A percentile compares a stretch with the other conserved stretches of the same genome.
These are phyloP conservation scores for Cutaneotrichosporon mucoides DNA, from an alignment of 1,284 basidiomycete species.

Conservation along the genomic window DNA sequence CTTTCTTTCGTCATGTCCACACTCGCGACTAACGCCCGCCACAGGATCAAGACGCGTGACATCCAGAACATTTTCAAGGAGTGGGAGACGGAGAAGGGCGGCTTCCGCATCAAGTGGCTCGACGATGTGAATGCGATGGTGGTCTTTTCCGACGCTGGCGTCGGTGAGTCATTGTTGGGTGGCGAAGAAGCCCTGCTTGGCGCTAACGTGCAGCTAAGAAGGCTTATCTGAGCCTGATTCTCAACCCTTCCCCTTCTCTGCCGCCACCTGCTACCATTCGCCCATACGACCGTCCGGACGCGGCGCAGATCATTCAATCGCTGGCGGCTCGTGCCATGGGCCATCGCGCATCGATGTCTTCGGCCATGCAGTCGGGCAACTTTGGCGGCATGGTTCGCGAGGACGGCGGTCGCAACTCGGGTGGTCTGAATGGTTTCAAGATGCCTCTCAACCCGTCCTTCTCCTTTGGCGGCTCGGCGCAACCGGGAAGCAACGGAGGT, in stretches of 20 bases:
- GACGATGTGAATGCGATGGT: slow-evolving; percentile 94
- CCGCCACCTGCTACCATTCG: slow-evolving; percentile 63
- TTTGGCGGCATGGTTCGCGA: slow-evolving; percentile 14
- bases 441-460: slow-evolving; percentile 29
- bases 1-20: background rate
- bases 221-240: slow-evolving; percentile 83
- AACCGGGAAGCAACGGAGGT: slow-evolving; percentile 5
- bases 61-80: slow-evolving; percentile 86
- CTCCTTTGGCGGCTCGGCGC: slow-evolving; percentile 18
- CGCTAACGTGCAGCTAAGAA: slow-evolving; percentile 65
- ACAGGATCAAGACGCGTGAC: slow-evolving; percentile 86
- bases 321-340: slow-evolving; percentile 60
- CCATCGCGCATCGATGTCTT: slow-evolving; percentile 38
- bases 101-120: slow-evolving; percentile 98
- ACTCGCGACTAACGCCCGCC: background rate
- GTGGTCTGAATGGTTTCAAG: slow-evolving; percentile 22
- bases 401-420: slow-evolving; percentile 3
- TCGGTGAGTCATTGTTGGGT: slow-evolving; percentile 46
- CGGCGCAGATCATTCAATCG: slow-evolving; percentile 79
- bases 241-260: slow-evolving; percentile 72
- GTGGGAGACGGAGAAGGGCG: slow-evolving; percentile 79
- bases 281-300: slow-evolving; percentile 93
- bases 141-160: slow-evolving; percentile 68
- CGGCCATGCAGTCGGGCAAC: slow-evolving; percentile 21
- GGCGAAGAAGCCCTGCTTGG: background rate